These are phyloP conservation scores for Aspergillus thermomutatus DNA, from an alignment of 2,329 filamentous ascomycete species.

Conservation along the genomic window DNA sequence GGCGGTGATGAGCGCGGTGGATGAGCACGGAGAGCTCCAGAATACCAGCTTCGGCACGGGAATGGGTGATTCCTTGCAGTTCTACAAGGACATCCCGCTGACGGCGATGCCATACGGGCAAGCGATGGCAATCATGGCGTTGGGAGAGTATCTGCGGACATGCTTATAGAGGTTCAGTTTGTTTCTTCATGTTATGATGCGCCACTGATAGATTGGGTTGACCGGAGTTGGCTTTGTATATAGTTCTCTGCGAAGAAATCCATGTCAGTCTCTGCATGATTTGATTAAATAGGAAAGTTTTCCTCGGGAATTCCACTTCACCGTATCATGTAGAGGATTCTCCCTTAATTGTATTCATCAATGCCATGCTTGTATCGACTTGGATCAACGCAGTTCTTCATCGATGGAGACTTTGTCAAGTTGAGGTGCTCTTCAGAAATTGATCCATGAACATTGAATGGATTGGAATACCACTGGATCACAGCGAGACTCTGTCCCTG, in stretches of 20 bases:
- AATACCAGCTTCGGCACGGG: slow-evolving; percentile 76
- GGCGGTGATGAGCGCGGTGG: slow-evolving; percentile 65
- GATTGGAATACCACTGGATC: too few species aligned
- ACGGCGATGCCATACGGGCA: slow-evolving; percentile 85
- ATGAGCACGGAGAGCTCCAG: slow-evolving; percentile 63
- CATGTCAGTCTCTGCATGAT: neutral
- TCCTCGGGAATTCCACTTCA: neutral
- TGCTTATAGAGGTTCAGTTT: slow-evolving; percentile 41
- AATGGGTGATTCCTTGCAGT: slow-evolving; percentile 70
- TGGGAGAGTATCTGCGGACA: slow-evolving; percentile 68
- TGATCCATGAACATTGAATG: too few species aligned
- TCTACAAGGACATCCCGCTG: slow-evolving; percentile 71
- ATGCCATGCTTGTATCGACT: too few species aligned
- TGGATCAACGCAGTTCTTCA: neutral
- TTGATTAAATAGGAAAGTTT: neutral
- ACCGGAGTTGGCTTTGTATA: neutral
- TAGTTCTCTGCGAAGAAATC: neutral
- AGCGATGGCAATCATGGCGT: slow-evolving; percentile 78
- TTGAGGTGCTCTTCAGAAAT: neutral
- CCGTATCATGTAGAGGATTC: neutral
- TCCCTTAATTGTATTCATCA: neutral
- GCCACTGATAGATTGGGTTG: neutral
- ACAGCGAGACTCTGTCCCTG: too few species aligned
- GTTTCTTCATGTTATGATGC: neutral
- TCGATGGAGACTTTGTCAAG: neutral